Evolutionary conservation across 2,329 filamentous ascomycete species (phyloP), one percentile per base, ranked within the genome.

Genomic region (Paracamarosporium sp.): DNA sequence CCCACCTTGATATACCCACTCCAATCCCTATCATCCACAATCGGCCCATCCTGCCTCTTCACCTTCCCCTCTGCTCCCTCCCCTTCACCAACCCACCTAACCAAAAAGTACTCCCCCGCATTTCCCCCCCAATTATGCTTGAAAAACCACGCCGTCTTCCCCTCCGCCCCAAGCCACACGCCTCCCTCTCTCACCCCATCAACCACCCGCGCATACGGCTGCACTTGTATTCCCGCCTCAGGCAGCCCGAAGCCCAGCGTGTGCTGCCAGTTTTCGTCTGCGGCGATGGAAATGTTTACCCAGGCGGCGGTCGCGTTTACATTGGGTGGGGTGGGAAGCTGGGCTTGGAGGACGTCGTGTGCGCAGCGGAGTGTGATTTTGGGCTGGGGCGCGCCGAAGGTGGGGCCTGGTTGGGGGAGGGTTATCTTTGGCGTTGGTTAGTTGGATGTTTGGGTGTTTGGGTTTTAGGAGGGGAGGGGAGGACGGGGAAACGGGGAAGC

Each of bases 111-210:
- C 48, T 57, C 57, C 15, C 60, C 60, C n/a, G 57, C 60, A 51
- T 62, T 62, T 5, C 60, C 57, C 3, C 57, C 60, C 50, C 53
- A 62, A 47, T 62, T 62, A 30, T 46, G 55, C 51, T 60, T 60
- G 31, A 50, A 62, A 5, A 9, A 31, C 56, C 57, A 59, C 9
- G 17, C 47, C 51, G 57, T 57, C 12, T 17, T 57, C 8, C 30
- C 43, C 24, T 45, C 41, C 11, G 57, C 51, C 1, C 60, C 57
- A 1, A 62, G 36, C 25, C 41, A 62, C 17, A 60, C 47, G 15
- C 56, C 59, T 1, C 24, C 13, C 12, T 41, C 31, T 22, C 27
- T 27, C 28, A 28, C 47, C 22, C 56, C 56, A 24, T 54, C 38
- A 27, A 44, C 44, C 5, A 43, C 15, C 30, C 60, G 56, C 36